Percentiles rank a stretch among this genome's conserved stretches.
These are phyloP conservation scores for Stygiomarasmius scandens DNA, from an alignment of 1,284 basidiomycete genomes.

Conservation along the genomic window DNA sequence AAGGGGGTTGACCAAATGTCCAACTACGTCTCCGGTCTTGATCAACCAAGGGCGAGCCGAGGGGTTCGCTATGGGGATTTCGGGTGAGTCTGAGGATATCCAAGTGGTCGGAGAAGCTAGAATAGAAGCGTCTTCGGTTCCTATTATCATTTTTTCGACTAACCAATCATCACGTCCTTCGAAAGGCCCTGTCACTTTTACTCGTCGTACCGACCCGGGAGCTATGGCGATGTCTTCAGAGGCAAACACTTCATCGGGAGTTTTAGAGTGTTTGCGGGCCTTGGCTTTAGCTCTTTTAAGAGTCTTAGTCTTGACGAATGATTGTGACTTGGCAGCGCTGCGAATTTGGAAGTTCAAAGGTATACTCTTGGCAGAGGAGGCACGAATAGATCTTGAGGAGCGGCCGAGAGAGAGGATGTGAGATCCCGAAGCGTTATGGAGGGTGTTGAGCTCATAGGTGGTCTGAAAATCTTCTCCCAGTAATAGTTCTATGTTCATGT, in stretches of 20 bases:
- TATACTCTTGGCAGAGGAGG: neutral
- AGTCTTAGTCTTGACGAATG: too few species aligned
- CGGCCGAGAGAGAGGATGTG: neutral
- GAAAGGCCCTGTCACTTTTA: neutral
- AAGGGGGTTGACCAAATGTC: neutral
- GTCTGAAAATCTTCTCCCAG: conserved; percentile 31
- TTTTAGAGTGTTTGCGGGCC: neutral
- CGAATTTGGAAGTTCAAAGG: too few species aligned
- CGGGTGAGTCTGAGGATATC: neutral
- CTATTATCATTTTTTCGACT: conserved; percentile 9
- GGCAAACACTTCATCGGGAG: conserved; percentile 14
- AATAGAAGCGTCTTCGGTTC: conserved; percentile 3
- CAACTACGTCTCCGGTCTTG: neutral
- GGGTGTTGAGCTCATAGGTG: conserved; percentile 20
- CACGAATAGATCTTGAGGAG: neutral
- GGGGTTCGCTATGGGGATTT: neutral
- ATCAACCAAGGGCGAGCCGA: neutral
- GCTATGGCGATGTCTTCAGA: conserved; percentile 27
- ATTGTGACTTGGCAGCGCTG: too few species aligned
- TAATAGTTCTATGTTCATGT: conserved; percentile 27
- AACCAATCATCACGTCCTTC: conserved; percentile 10
- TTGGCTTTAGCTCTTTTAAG: neutral
- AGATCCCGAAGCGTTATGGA: conserved; percentile 8
- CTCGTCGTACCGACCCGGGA: conserved; percentile 11
- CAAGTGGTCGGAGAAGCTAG: neutral